Base-by-base conservation (phyloP, 2,329 filamentous ascomycete genomes). In the Pseudocercospora crystallina region DNA sequence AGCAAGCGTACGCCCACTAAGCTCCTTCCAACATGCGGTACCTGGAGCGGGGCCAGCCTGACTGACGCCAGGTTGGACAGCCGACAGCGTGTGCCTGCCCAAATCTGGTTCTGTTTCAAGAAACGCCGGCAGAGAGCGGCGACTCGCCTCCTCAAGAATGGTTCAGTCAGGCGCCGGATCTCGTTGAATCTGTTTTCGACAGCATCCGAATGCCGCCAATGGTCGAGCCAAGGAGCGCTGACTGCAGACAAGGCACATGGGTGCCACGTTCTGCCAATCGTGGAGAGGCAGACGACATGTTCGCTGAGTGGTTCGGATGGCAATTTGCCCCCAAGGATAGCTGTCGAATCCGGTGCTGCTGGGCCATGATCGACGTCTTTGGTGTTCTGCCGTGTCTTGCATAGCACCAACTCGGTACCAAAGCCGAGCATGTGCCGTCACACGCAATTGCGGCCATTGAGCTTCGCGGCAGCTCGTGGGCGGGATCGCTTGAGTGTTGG, bases 1-100 rank as follows among this genome's bases (percentile, higher is more conserved):
- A 43, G 43, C 43, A 43, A 32, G 37, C 49, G 39, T 32, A 32
- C 26, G 41, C 26, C 49, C 49, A 52, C 43, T 52, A 47, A 39
- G 8, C 32, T 47, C 20, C 13, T 26, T 26, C 17, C 37, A 12
- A n/a, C n/a, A 33, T 5, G 49, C 43, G 11, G 49, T 39, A 51
- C 49, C 47, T 42, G 41, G 37, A 20, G 42, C 48, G 48, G 36
- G 30, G 41, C 33, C 15, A 42, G 37, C 46, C 38, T 42, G 20
- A 30, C 30, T 42, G 40, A 36, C 48, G 30, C 48, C 48, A 45
- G 42, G 35, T 46, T 41, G 42, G 35, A 13, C 33, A 14, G 5
- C 20, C n/a, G 36, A 47, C 14, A 36, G 41, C 34, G 34, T 38
- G 34, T 46, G 32, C 33, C 41, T 43, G 42, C 13, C 15, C 15